Percentiles rank a stretch among this genome's conserved stretches.
phyloP scores from a whole-genome alignment of 352 stramenopile species.

The Phytophthora meadii region DNA sequence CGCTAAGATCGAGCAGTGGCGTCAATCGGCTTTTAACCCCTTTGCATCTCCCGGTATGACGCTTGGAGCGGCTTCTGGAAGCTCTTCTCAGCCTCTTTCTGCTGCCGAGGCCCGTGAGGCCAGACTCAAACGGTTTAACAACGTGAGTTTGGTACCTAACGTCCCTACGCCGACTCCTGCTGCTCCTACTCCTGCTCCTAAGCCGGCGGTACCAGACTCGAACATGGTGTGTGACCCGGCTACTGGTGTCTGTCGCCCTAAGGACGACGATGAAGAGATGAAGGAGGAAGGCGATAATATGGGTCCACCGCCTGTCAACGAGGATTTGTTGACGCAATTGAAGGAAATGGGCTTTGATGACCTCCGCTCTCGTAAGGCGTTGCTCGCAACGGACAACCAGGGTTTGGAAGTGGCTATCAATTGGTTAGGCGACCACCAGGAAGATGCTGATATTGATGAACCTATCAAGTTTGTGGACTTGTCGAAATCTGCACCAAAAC shows the following conservation, averaged over 20 bases:
- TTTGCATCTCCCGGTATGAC: conserved; percentile 81
- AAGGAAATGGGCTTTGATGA: conserved; percentile 90
- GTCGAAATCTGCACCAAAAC: conserved; percentile 43
- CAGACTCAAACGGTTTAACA: conserved; percentile 79
- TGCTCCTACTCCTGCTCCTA: conserved; percentile 28
- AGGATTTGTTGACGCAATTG: conserved; percentile 69
- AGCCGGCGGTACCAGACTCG: conserved; percentile 36
- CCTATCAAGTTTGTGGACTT: conserved; percentile 89
- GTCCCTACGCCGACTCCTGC: conserved; percentile 16
- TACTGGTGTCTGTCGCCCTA: conserved; percentile 61
- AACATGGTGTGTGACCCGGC: conserved; percentile 75
- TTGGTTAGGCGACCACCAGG: conserved; percentile 90
- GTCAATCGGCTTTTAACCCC: conserved; percentile 86
- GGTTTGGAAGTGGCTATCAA: conserved; percentile 83
- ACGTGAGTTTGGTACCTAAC: conserved; percentile 62
- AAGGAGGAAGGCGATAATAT: conserved; percentile 43
- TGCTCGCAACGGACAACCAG: conserved; percentile 81
- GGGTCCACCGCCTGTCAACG: conserved; percentile 65
- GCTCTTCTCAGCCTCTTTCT: conserved; percentile 36
- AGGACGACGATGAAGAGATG: conserved; percentile 42
- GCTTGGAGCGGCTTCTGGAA: conserved; percentile 46
- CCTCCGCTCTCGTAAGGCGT: conserved; percentile 78
- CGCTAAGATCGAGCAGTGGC: conserved; percentile 90
- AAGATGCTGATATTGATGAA: conserved; percentile 90
- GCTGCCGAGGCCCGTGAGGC: conserved; percentile 74